phyloP scores from a whole-genome alignment of 164 flowering plant species.

The Euptelea pleiosperma region DNA sequence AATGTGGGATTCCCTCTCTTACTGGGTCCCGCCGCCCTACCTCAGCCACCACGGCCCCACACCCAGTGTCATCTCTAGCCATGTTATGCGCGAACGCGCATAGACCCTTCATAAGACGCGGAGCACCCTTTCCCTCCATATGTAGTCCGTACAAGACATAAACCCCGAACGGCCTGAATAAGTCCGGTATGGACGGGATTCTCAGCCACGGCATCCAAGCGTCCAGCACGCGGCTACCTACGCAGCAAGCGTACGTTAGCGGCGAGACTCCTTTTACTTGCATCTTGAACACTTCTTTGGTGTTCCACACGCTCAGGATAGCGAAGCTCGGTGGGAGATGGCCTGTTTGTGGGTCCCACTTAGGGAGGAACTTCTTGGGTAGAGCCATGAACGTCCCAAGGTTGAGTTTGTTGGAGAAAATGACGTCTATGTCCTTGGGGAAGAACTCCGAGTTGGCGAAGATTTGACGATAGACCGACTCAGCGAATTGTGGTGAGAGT shows the following conservation, averaged over 20 bases:
- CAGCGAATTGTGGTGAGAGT: slow-evolving; percentile 35
- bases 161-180: slow-evolving; percentile 61
- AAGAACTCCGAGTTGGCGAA: slow-evolving; percentile 60
- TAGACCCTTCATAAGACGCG: slow-evolving; percentile 45
- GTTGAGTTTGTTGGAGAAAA: slow-evolving; percentile 47
- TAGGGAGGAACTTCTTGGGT: slow-evolving; percentile 30
- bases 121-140: slow-evolving; percentile 53
- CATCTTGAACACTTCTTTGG: slow-evolving; percentile 55
- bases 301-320: slow-evolving; percentile 69
- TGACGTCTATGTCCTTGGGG: slow-evolving; percentile 51
- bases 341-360: slow-evolving; percentile 35
- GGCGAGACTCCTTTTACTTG: slow-evolving; percentile 56
- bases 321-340: slow-evolving; percentile 48
- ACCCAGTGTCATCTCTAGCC: slow-evolving; percentile 47
- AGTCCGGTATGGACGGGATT: slow-evolving; percentile 63
- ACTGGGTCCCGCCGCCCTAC: slow-evolving; percentile 58
- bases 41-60: slow-evolving; percentile 65
- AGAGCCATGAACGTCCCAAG: slow-evolving; percentile 76
- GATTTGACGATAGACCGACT: slow-evolving; percentile 35
- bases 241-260: slow-evolving; percentile 41
- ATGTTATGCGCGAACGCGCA: slow-evolving; percentile 63
- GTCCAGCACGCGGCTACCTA: slow-evolving; percentile 47
- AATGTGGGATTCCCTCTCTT: slow-evolving; percentile 53
- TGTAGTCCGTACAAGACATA: slow-evolving; percentile 61
- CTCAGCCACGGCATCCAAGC: slow-evolving; percentile 55